These are phyloP conservation scores for Russula vinacea DNA, from an alignment of 768 basidiomycete genomes.

Conservation along the genomic window DNA sequence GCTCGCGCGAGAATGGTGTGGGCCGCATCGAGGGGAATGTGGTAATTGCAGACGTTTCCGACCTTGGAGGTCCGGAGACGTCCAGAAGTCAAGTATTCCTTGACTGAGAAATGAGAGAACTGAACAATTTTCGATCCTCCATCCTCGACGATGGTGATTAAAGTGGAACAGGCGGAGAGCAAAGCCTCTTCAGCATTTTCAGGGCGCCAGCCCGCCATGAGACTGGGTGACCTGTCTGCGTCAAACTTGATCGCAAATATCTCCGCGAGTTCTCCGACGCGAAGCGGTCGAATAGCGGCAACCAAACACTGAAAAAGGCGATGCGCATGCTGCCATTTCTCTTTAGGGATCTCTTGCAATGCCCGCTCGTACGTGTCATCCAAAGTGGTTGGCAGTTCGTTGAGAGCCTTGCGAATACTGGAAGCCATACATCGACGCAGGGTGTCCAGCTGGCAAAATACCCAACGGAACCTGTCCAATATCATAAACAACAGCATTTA, in stretches of 20 bases:
- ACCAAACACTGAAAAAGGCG: background rate
- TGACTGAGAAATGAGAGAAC: conserved; percentile 4
- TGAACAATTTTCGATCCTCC: background rate
- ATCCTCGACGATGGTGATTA: background rate
- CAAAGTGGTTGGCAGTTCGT: background rate
- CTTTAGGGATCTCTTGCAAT: background rate
- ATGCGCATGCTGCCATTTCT: background rate
- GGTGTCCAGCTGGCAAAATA: background rate
- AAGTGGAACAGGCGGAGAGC: background rate
- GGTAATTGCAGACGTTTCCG: background rate
- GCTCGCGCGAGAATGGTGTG: background rate
- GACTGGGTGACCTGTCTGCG: background rate
- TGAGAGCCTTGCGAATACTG: background rate
- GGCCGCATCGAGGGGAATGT: background rate
- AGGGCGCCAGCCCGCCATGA: background rate
- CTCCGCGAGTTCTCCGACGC: background rate
- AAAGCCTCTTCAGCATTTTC: conserved; percentile 1
- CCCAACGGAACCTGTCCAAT: background rate
- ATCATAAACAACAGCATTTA: background rate
- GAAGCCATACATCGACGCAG: background rate
- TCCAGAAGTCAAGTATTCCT: background rate
- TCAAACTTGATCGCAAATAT: conserved; percentile 4
- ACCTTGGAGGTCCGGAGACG: background rate
- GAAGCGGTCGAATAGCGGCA: background rate
- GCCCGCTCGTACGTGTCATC: background rate